phyloP scores from a whole-genome alignment of 495 filamentous ascomycete species.

The Letharia columbiana region DNA sequence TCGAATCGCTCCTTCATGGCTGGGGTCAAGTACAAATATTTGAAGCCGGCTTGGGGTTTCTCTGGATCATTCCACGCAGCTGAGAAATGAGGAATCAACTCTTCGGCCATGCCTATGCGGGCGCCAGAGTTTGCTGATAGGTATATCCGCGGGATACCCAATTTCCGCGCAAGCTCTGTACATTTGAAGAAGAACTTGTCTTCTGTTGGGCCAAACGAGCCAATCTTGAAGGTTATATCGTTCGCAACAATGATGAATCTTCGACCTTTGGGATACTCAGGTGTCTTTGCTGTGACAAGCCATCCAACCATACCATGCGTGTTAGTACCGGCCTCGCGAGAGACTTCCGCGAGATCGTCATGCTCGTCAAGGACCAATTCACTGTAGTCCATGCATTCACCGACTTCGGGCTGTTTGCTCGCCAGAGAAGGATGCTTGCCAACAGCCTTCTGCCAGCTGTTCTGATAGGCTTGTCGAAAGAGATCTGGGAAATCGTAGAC shows the following conservation, averaged over 20 bases:
- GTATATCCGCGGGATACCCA: conserved; percentile 94
- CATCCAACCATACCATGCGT: conserved; percentile 97
- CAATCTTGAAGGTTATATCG: conserved; percentile 98
- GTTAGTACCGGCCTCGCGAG: conserved; percentile 90
- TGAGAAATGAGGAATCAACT: conserved; percentile 91
- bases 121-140: conserved; percentile 99
- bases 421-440: conserved; percentile 60
- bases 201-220: conserved; percentile 91
- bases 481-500: conserved; percentile 99
- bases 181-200: conserved; percentile 99
- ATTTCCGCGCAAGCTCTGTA: conserved; percentile 83
- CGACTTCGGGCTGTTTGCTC: conserved; percentile 72
- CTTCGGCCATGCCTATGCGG: conserved; percentile 91
- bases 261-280: conserved; percentile 90
- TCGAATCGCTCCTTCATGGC: conserved; percentile 83
- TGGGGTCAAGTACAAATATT: conserved; percentile 92
- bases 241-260: conserved; percentile 96
- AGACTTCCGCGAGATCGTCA: conserved; percentile 85
- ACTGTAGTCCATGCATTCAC: conserved; percentile 91
- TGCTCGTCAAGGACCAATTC: conserved; percentile 91
- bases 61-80: conserved; percentile 87
- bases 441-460: conserved; percentile 74
- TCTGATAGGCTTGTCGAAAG: conserved; percentile 96
- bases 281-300: conserved; percentile 92
- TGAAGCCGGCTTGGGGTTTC: conserved; percentile 87